A percentile compares a stretch with the other conserved stretches of the same genome.
Evolutionary conservation across 108 stramenopile species (phyloP).

Genomic region (Poteriospumella lacustris): DNA sequence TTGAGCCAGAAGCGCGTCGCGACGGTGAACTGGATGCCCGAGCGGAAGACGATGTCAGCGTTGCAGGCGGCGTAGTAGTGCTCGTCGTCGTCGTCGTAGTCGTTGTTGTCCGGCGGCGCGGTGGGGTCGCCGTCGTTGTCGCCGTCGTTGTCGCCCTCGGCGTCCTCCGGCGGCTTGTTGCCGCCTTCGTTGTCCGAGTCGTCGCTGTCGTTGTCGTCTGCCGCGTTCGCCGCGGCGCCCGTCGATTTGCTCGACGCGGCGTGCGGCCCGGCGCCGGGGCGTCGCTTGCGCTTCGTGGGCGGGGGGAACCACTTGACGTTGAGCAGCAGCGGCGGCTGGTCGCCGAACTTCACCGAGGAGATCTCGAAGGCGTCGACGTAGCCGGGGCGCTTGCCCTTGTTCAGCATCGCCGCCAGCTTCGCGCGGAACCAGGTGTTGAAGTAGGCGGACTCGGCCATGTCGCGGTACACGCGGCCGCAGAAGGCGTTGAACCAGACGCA

Average conservation of each 20-base stretch:
- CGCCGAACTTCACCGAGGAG: neutral
- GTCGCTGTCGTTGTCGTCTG: neutral
- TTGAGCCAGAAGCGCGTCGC: neutral
- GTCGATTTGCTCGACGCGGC: neutral
- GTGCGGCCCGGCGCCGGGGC: neutral
- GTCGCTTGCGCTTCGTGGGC: neutral
- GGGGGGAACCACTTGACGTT: slow-evolving; percentile 15
- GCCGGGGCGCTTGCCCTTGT: neutral
- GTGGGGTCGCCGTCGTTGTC: neutral
- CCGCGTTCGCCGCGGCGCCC: neutral
- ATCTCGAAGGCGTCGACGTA: neutral
- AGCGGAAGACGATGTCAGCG: slow-evolving; percentile 20
- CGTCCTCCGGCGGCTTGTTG: neutral
- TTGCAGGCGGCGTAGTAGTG: slow-evolving; percentile 13
- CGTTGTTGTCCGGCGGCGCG: neutral
- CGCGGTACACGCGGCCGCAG: slow-evolving; percentile 21
- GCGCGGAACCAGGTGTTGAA: slow-evolving; percentile 17
- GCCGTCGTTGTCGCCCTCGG: neutral
- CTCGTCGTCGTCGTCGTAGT: too few relatives aligned
- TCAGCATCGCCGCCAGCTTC: slow-evolving; percentile 10
- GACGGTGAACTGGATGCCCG: slow-evolving; percentile 24
- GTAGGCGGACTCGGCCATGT: neutral
- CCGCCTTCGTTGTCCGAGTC: neutral
- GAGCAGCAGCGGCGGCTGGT: neutral
- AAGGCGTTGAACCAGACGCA: slow-evolving; percentile 29